Base-by-base conservation (phyloP, 1,284 basidiomycete species). In the Tylopilus sp. region DNA sequence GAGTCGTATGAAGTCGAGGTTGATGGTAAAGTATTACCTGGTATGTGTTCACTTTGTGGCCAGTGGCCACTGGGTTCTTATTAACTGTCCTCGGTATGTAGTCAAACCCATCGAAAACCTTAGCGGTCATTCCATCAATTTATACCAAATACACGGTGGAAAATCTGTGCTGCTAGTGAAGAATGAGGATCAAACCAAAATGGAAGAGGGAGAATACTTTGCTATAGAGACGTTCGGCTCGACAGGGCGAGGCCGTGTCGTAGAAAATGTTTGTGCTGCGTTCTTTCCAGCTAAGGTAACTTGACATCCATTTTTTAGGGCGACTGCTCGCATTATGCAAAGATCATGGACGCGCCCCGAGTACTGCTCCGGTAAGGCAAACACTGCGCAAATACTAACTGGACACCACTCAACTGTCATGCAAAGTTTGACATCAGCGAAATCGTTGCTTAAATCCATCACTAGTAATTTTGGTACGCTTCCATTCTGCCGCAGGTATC, bases 201-300 rank as follows among this genome's bases (percentile, higher is more conserved):
- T 99, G 96, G 96, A 99, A 68, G 96, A 99, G 71, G 95, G 94
- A 33, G 96, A 99, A 66, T 96, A 97, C 70, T 99, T 94, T 68
- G 96, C 96, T 14, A 97, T 99, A 56, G 96, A 99, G 71, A 99
- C 96, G 0, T 99, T 99, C 70, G 96, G 96, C 20, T 91, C 89
- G 21, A 99, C 95, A 0, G 96, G 96, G n/a, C 78, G 88, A 37
- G 96, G 95, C 4, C 79, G 85, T 40, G 92, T 98, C n/a, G 77
- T 91, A 12, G 95, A 99, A 63, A 79, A 79, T 55, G 88, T 88
- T 58, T 57, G 80, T 70, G 6, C 2, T 21, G 45, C 34, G 21
- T 24, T 51, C 44, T 54, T 53, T 47, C 35, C 41, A 3, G 37
- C 49, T 39, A 56, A 2, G 0, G 14, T 28, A 28, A 24, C 39